These are phyloP conservation scores for Hyphopichia buzzinii DNA, from an alignment of 1,139 yeast genomes.

Conservation along the genomic window DNA sequence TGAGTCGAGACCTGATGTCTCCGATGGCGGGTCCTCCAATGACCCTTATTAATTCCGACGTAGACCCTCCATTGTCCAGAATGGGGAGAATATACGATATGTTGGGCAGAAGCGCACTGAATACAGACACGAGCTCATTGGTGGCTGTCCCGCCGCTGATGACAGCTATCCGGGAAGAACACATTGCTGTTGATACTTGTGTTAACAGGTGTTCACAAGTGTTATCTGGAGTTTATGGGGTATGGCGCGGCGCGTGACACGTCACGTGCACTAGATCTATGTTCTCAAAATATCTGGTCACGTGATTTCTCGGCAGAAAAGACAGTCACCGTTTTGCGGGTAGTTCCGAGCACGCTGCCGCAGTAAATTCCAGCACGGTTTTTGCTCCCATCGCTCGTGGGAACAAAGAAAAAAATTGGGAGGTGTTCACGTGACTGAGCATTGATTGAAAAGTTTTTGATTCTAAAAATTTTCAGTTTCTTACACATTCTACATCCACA, in stretches of 20 bases:
- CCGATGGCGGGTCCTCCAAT: slow-evolving; percentile 97
- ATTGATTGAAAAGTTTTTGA: slow-evolving; percentile 8
- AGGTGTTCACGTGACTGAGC: slow-evolving; percentile 4
- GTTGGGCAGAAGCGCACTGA: slow-evolving; percentile 35
- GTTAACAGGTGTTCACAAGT: no score
- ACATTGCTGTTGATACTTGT: no score
- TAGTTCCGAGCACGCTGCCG: slow-evolving; percentile 33
- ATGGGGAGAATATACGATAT: slow-evolving; percentile 76
- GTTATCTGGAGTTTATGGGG: no score
- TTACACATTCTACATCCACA: no score
- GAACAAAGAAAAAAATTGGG: no score
- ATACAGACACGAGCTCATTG: slow-evolving; percentile 55
- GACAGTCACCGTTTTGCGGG: slow-evolving; percentile 33
- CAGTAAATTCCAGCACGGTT: slow-evolving; percentile 24
- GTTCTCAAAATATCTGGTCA: no score
- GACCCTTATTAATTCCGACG: slow-evolving; percentile 84
- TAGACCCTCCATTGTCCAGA: slow-evolving; percentile 93
- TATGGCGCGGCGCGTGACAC: no score
- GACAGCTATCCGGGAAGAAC: slow-evolving; percentile 40
- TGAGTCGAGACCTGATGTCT: slow-evolving; percentile 79
- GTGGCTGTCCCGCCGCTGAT: slow-evolving; percentile 80
- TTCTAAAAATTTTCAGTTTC: slow-evolving; percentile 6
- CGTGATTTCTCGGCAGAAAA: slow-evolving; percentile 26
- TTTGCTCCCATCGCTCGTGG: no score
- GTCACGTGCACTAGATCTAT: no score